Percentiles rank a stretch among this genome's conserved stretches.
Conservation (phyloP, 2,329 filamentous ascomycete species). For the Gaeumannomyces sp. region DNA sequence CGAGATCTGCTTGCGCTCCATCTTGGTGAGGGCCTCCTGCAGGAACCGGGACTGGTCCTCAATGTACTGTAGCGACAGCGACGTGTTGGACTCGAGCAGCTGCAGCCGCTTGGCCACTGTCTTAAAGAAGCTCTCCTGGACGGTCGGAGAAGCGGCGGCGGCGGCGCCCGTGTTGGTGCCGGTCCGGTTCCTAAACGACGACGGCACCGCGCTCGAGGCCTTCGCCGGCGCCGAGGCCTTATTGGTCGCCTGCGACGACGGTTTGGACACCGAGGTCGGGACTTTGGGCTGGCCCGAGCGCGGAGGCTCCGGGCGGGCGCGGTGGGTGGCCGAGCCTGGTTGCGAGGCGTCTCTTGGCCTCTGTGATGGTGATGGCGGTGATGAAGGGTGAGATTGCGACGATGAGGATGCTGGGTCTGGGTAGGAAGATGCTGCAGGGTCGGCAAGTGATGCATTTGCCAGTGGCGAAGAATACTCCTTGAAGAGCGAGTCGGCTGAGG, state of each 20-base stretch:
- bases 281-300: constrained; percentile 9
- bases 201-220: constrained; percentile 18
- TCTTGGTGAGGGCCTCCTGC: constrained; percentile 76
- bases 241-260: constrained; percentile 14
- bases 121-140: constrained; percentile 98
- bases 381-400: not conserved
- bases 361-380: constrained; percentile 5
- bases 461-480: not conserved
- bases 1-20: constrained; percentile 80
- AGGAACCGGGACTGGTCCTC: constrained; percentile 91
- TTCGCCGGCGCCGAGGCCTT: constrained; percentile 22
- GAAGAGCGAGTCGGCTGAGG: not conserved
- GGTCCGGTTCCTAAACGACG: constrained; percentile 14
- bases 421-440: constrained; percentile 6
- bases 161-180: constrained; percentile 33
- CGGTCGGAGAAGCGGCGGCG: constrained; percentile 61
- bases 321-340: not conserved
- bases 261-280: constrained; percentile 8
- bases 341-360: not conserved
- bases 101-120: constrained; percentile 89
- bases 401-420: not conserved
- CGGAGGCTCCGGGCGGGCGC: not conserved
- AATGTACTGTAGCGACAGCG: constrained; percentile 89
- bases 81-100: constrained; percentile 86
- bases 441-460: constrained; percentile 5